Evolutionary conservation across 2,329 filamentous ascomycete species (phyloP), one percentile per base, ranked within the genome.

Genomic region (Cladorrhinum sp.): DNA sequence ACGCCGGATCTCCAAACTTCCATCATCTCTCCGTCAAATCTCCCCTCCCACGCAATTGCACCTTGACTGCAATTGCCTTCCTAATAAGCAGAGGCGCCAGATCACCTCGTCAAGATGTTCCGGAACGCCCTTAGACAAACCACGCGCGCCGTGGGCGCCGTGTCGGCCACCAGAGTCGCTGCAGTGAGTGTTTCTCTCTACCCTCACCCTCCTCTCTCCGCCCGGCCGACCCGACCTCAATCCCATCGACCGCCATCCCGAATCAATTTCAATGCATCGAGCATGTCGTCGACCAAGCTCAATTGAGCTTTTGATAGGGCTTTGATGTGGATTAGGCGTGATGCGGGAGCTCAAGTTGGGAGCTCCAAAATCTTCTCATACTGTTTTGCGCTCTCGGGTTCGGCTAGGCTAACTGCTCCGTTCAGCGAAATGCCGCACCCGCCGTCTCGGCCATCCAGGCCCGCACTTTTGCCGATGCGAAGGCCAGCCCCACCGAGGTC

Each of bases 61-160:
- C 77, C 72, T 72, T 67, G 75, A 64, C 76, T 81, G 84, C 84
- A 86, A 85, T 87, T 87, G 85, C 79, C 79, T 78, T 77, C 76
- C 70, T 77, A 78, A 73, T 74, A 74, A 78, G 75, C 74, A 75
- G 77, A 77, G 75, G 80, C 77, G 74, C 77, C 73, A 80, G 72
- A 78, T 73, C 41, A 78, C 78, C 79, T 82, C 79, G 73, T 71
- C 71, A 84, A 78, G 82, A 97, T 98, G 93, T 96, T 97, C 87
- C 92, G 93, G 84, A 96, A 91, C 88, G 93, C 93, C 85, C 86
- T 98, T 83, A 88, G 93, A 85, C 92, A 96, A 86, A 96, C 92
- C 80, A 90, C 90, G 84, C 92, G 93, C 85, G 90, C 91, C 81
- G 91, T 93, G 82, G 90, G 91, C 84, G 92, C 91, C 83, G 87